Evolutionary conservation across 139 green algal species (phyloP).

Genomic region (Gonium pectorale): DNA sequence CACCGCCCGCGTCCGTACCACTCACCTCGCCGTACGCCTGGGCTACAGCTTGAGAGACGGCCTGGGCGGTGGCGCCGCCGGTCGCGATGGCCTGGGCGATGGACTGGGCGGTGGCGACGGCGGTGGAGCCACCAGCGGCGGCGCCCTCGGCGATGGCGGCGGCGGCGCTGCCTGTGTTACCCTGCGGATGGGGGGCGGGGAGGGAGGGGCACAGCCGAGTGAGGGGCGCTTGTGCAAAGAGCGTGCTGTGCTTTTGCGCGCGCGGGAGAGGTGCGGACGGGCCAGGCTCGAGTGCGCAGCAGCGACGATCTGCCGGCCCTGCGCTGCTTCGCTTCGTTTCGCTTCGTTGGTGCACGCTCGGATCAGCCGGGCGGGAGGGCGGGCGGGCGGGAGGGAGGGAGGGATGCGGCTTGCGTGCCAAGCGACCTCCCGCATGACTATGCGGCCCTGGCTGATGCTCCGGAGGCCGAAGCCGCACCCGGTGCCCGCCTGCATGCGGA

Average conservation of each 20-base stretch:
- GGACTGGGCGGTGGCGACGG: neutral
- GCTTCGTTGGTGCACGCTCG: too few species aligned
- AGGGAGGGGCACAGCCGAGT: neutral
- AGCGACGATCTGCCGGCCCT: too few species aligned
- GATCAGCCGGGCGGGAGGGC: neutral
- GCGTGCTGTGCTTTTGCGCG: too few species aligned
- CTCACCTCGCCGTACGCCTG: constrained; percentile 22
- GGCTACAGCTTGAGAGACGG: constrained; percentile 7
- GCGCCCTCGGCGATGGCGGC: constrained; percentile 14
- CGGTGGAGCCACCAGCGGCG: constrained; percentile 1
- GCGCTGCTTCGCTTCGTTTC: too few species aligned
- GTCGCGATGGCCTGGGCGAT: constrained; percentile 24
- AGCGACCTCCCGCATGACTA: neutral
- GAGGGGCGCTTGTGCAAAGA: too few species aligned
- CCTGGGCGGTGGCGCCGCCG: constrained; percentile 18
- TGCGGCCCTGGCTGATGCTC: too few species aligned
- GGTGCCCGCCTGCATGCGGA: too few species aligned
- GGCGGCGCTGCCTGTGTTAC: constrained; percentile 8
- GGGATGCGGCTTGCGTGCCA: neutral
- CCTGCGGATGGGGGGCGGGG: neutral
- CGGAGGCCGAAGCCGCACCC: too few species aligned
- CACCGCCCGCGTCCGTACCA: neutral
- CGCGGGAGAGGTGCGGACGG: too few species aligned
- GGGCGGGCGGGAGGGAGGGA: neutral
- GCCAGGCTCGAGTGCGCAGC: too few species aligned